Percentiles rank a stretch among this genome's conserved stretches.
These are phyloP conservation scores for Aspergillus haitiensis DNA, from an alignment of 495 filamentous ascomycete genomes.

Conservation along the genomic window DNA sequence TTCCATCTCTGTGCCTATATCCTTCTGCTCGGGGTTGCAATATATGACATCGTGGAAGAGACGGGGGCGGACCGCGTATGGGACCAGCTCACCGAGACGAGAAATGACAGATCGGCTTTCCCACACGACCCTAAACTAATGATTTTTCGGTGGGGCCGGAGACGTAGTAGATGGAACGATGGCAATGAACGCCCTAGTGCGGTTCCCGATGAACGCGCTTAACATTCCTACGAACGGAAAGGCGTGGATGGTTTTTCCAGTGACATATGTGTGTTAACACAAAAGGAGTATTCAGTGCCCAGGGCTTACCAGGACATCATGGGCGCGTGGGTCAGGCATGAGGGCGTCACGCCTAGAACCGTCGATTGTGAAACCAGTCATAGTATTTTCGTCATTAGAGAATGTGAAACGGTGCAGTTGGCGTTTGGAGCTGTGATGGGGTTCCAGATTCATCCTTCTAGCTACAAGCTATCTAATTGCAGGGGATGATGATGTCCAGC, in stretches of 20 bases:
- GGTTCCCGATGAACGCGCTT: conserved; percentile 34
- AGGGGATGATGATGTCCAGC: no score
- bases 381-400: not conserved
- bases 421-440: not conserved
- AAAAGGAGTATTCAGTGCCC: conserved; percentile 35
- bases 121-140: conserved; percentile 26
- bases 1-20: conserved; percentile 43
- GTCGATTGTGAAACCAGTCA: conserved; percentile 21
- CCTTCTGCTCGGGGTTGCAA: conserved; percentile 21
- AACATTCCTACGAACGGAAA: conserved; percentile 21
- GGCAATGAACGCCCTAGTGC: conserved; percentile 27
- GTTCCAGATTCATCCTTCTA: no score
- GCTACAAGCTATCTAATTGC: no score
- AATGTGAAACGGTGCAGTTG: not conserved
- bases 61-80: conserved; percentile 25
- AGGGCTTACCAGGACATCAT: conserved; percentile 39
- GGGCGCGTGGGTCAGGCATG: conserved; percentile 28
- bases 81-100: conserved; percentile 23
- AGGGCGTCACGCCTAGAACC: conserved; percentile 27
- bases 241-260: conserved; percentile 41
- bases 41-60: conserved; percentile 27
- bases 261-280: conserved; percentile 37
- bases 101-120: conserved; percentile 23
- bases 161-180: conserved; percentile 1
- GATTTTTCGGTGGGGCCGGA: conserved; percentile 33